Conservation (phyloP, 345 rosid species). For the Camelina laxa region DNA sequence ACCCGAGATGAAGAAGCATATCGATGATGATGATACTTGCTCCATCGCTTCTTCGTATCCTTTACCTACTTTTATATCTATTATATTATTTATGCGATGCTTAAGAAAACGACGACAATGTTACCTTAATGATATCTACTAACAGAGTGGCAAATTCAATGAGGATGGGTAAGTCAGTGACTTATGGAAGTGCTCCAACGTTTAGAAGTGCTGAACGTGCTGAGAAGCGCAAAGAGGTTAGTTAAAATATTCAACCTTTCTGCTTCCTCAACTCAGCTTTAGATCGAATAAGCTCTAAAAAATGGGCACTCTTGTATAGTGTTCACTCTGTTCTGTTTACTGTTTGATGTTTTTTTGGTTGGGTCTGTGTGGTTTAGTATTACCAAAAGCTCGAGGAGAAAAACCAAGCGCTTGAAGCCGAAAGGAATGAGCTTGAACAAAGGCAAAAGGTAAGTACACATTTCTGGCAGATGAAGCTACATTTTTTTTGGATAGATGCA, state of each 20-base stretch:
- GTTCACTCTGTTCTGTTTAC: constrained; percentile 19
- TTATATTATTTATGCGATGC: background rate
- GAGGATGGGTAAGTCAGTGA: constrained; percentile 66
- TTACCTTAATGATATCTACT: constrained; percentile 29
- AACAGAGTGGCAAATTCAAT: constrained; percentile 52
- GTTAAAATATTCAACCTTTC: constrained; percentile 2
- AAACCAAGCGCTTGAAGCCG: constrained; percentile 79
- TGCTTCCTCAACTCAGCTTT: background rate
- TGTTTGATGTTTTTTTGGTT: background rate
- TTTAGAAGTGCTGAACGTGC: constrained; percentile 81
- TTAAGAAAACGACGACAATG: background rate
- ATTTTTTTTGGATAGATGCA: background rate
- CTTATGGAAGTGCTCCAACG: constrained; percentile 91
- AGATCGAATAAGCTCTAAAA: background rate
- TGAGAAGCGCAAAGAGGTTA: constrained; percentile 90
- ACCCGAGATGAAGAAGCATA: constrained; percentile 60
- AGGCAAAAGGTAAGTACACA: constrained; percentile 65
- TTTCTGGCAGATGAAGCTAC: constrained; percentile 4
- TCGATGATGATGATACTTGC: constrained; percentile 82
- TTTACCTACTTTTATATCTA: constrained; percentile 25
- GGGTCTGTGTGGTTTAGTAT: constrained; percentile 53
- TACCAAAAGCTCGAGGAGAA: constrained; percentile 84
- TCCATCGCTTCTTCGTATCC: constrained; percentile 96
- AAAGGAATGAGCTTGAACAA: constrained; percentile 74
- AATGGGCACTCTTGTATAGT: background rate